Base-by-base conservation (phyloP, 2,329 filamentous ascomycete genomes). In the Coniochaeta prunicola region DNA sequence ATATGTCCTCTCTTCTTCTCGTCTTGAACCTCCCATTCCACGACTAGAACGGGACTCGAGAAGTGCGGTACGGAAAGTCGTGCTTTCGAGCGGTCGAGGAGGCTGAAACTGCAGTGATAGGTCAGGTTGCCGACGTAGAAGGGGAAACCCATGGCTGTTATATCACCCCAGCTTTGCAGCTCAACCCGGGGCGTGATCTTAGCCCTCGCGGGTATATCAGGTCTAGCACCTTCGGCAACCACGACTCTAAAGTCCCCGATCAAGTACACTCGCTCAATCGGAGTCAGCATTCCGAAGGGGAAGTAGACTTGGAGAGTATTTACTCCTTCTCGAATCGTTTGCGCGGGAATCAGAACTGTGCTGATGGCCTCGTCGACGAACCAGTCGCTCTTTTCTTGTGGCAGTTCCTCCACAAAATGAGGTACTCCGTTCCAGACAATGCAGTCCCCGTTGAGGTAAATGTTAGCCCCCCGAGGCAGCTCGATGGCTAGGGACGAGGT, bases 281-380 rank as follows among this genome's bases (percentile, higher is more conserved):
- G 69, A 1, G 69, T 69, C 3, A 69, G 34, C 0, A 68, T 56
- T 0, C 68, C 67, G 40, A 70, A 71, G 1, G 67, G 63, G 56
- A 68, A 67, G 2, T 57, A 61, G 1, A 71, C 48, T 0, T 59
- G 59, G 2, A 71, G 40, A 3, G 54, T 61, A 3, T 70, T 68
- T 4, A 12, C 56, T 0, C 68, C 69, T 19, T 55, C 58, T 4
- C 61, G 61, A 3, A 71, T 68, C 10, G 56, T 56, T 1, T 61
- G 24, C 4, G 31, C 36, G 8, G 67, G 67, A 7, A 70, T 58
- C 0, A 55, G 28, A 5, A 69, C 36, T 6, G 64, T 68, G 4
- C 61, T 60, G 54, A 71, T 70, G 4, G 59, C 61, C 61, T 71
- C 69, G 19, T 71, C 70, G 2, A 70, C 69, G 69, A 69, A 71